These are phyloP conservation scores for Cicer bijugum DNA, from an alignment of 306 rosid species.

Conservation along the genomic window DNA sequence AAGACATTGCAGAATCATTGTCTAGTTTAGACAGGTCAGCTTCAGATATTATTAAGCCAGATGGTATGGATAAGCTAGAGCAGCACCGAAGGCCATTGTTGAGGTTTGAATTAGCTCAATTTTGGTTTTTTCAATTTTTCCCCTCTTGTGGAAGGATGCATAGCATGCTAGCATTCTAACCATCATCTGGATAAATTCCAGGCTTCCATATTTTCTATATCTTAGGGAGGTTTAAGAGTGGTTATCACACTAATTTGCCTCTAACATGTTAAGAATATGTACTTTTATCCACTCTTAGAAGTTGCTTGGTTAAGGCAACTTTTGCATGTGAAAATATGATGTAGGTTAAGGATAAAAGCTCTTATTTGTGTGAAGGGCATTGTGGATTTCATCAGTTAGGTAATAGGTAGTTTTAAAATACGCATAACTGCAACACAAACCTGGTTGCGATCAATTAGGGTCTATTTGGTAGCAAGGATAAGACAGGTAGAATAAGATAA, in stretches of 20 bases:
- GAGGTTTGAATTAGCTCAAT: slow-evolving; percentile 59
- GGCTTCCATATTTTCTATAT: neutral
- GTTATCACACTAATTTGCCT: neutral
- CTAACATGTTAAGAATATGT: slow-evolving; percentile 7
- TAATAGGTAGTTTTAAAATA: slow-evolving; percentile 1
- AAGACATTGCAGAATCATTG: slow-evolving; percentile 58
- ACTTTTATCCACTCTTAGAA: neutral
- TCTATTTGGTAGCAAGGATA: neutral
- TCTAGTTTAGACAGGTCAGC: slow-evolving; percentile 44
- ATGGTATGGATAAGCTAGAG: slow-evolving; percentile 50
- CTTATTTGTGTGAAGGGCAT: slow-evolving; percentile 2
- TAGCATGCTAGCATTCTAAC: neutral
- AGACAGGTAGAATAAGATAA: neutral
- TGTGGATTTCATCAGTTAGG: slow-evolving; percentile 1
- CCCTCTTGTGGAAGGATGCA: neutral
- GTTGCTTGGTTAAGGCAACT: slow-evolving; percentile 18
- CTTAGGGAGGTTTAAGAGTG: neutral
- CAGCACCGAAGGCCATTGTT: slow-evolving; percentile 51
- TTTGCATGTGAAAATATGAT: neutral
- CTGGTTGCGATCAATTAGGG: neutral
- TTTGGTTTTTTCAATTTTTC: slow-evolving; percentile 19
- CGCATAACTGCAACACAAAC: slow-evolving; percentile 12
- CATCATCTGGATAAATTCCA: neutral
- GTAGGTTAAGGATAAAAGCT: slow-evolving; percentile 24
- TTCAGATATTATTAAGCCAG: slow-evolving; percentile 51